Conservation (phyloP, 2,329 filamentous ascomycete genomes). For the Samsoniella hepiali region DNA sequence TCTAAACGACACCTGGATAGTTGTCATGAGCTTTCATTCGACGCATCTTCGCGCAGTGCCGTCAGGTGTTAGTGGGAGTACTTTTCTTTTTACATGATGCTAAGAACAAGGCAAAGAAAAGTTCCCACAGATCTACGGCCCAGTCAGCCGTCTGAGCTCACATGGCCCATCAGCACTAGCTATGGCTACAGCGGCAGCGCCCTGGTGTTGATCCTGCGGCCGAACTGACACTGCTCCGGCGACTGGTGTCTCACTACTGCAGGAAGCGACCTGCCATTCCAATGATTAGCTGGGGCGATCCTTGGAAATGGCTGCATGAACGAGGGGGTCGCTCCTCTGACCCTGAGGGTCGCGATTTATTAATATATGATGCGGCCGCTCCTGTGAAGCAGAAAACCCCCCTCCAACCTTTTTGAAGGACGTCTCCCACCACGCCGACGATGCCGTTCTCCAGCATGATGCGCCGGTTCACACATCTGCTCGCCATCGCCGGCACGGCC, state of each 20-base stretch:
- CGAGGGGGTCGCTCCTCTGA: neutral
- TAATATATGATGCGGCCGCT: neutral
- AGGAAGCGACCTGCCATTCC: conserved; percentile 7
- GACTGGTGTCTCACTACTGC: neutral
- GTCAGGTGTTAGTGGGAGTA: too few species aligned
- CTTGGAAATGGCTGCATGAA: neutral
- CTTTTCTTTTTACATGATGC: too few species aligned
- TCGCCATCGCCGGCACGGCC: conserved; percentile 1
- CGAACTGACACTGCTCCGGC: neutral
- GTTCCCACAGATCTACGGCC: neutral
- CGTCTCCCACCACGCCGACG: neutral
- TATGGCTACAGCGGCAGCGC: neutral
- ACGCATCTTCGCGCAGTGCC: too few species aligned
- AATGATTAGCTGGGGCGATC: conserved; percentile 3
- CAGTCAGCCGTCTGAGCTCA: neutral
- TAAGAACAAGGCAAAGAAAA: neutral
- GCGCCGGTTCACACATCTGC: neutral
- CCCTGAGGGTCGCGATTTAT: neutral
- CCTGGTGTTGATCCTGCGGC: neutral
- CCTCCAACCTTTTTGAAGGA: neutral
- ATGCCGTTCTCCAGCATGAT: neutral
- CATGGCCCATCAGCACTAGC: neutral
- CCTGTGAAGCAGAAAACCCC: neutral
- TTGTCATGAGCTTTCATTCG: too few species aligned
- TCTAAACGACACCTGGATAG: too few species aligned